Base-by-base conservation (phyloP, 495 filamentous ascomycete species). In the Neurospora sublineolata region DNA sequence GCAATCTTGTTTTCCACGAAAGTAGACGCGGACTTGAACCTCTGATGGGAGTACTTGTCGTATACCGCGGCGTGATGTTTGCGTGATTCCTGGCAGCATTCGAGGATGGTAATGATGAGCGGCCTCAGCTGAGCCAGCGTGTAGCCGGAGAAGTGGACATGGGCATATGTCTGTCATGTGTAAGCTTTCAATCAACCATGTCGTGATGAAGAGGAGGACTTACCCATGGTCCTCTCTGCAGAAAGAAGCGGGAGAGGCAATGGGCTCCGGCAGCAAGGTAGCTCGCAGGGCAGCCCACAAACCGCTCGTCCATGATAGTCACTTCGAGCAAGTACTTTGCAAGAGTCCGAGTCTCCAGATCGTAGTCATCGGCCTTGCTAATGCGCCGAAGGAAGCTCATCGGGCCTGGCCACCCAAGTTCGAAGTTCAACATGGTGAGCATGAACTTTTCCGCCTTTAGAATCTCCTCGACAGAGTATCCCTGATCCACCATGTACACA, bases 331-430 rank as follows among this genome's bases (percentile, higher is more conserved):
- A 97, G 82, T 99, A 99, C 84, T 99, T 99, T 74, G 95, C 94
- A 37, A 99, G 86, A 6, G 96, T 98, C 27, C 95, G 88, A 27
- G 94, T 97, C 82, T 99, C 94, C 68, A 97, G 84, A 77, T 98
- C 94, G 79, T 98, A 99, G 77, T 97, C 94, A 80, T 99, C 95
- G 18, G 95, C 95, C 83, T 98, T 99, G 89, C 95, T 98, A 79
- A 97, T 94, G 70, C 94, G 89, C 69, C 95, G 87, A 68, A 99
- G 85, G 83, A 98, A 99, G 82, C 94, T 97, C 94, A 99, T 97
- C 2, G 95, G 95, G 60, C 95, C 96, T 11, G 95, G 95, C 91
- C 92, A 99, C 37, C 95, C 96, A 33, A 99, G 88, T 78, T 97
- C 92, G 77, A 96, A 99, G 73, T 94, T 87, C 46, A 99, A 86